Conservation (phyloP, 768 basidiomycete species). For the Peribolospora baueri region DNA sequence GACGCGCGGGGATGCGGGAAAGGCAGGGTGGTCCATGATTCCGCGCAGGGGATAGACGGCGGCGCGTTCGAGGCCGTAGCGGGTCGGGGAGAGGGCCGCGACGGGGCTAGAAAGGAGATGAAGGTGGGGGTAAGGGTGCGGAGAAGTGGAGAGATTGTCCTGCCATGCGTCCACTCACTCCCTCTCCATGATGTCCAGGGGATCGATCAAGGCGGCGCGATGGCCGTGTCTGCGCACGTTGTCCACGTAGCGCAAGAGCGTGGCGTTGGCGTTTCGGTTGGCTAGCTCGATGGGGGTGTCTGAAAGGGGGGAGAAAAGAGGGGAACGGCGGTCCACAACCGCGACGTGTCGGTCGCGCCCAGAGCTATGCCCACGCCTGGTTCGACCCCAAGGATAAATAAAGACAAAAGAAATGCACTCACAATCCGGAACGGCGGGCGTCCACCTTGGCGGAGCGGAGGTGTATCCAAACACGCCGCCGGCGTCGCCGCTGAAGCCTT, state of each 20-base stretch:
- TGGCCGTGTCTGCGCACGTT: slow-evolving; percentile 33
- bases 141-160: background rate
- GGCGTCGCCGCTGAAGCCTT: too few relatives aligned
- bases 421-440: too few relatives aligned
- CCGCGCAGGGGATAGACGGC: slow-evolving; percentile 48
- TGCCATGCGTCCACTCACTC: slow-evolving; percentile 30
- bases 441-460: too few relatives aligned
- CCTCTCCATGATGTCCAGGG: slow-evolving; percentile 61
- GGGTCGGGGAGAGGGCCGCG: slow-evolving; percentile 39
- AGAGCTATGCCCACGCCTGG: too few relatives aligned
- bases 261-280: slow-evolving; percentile 46
- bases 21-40: slow-evolving; percentile 24
- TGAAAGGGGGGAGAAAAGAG: slow-evolving; percentile 12
- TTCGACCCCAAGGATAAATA: too few relatives aligned
- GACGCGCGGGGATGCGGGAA: too few relatives aligned
- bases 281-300: slow-evolving; percentile 40
- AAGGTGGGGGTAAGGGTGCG: background rate
- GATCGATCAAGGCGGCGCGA: slow-evolving; percentile 63
- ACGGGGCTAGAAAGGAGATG: slow-evolving; percentile 3
- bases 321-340: too few relatives aligned
- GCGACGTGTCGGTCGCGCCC: too few relatives aligned
- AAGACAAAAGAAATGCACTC: too few relatives aligned
- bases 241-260: slow-evolving; percentile 67
- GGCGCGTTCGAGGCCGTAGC: slow-evolving; percentile 46
- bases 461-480: too few relatives aligned